These are phyloP conservation scores for Neurospora sp. DNA, from an alignment of 495 filamentous ascomycete species.

Conservation along the genomic window DNA sequence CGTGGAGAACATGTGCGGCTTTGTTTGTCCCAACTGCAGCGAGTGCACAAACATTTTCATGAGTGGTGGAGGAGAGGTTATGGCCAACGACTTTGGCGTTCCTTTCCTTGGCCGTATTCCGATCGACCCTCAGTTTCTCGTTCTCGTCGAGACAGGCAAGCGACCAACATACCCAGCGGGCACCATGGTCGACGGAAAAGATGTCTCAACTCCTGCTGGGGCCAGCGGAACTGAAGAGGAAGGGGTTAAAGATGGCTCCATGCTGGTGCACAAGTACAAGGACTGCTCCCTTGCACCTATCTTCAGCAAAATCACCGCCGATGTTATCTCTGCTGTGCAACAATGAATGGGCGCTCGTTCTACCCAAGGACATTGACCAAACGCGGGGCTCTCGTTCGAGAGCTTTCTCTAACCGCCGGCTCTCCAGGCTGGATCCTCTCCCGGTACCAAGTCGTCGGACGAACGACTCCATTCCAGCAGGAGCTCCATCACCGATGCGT, in stretches of 20 bases:
- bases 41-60: slow-evolving; percentile 90
- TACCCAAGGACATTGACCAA: neutral
- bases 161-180: slow-evolving; percentile 40
- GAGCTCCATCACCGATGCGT: neutral
- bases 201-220: slow-evolving; percentile 23
- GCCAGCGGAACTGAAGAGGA: slow-evolving; percentile 7
- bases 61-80: slow-evolving; percentile 78
- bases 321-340: slow-evolving; percentile 13
- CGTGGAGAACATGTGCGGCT: slow-evolving; percentile 96
- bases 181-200: slow-evolving; percentile 37
- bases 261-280: slow-evolving; percentile 69
- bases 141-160: slow-evolving; percentile 43
- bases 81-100: slow-evolving; percentile 79
- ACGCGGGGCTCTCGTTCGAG: neutral
- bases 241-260: slow-evolving; percentile 37
- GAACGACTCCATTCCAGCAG: neutral
- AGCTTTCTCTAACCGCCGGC: neutral
- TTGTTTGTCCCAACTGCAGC: slow-evolving; percentile 89
- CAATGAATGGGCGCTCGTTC: neutral
- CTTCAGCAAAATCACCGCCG: slow-evolving; percentile 52
- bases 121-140: slow-evolving; percentile 63
- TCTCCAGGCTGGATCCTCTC: neutral
- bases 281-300: slow-evolving; percentile 64
- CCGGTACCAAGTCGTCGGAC: neutral
- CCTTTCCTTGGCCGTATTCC: slow-evolving; percentile 80